Base-by-base conservation (phyloP, 1,139 yeast genomes). In the Eremothecium coryli region DNA sequence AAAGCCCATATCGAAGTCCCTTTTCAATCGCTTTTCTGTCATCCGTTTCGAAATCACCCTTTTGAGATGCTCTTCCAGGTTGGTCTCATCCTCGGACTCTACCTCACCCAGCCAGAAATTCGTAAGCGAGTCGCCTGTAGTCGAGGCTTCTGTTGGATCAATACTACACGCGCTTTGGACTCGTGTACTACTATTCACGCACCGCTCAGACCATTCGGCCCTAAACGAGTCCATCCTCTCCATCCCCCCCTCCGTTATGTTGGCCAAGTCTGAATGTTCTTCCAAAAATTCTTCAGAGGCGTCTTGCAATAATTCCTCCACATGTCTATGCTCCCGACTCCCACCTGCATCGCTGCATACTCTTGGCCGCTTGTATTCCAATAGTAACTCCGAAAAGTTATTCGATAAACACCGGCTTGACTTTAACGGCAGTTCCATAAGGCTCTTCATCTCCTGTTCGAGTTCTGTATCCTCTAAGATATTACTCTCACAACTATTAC, bases 51-150 rank as follows among this genome's bases (percentile, higher is more conserved):
- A 27, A 3, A 16, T 18, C 12, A 16, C 31, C 24, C 21, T 11
- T 5, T 27, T 25, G 22, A 23, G 23, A 10, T 23, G 17, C 12
- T 25, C 20, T 9, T 25, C 20, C 15, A 23, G 12, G 26, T 17
- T 26, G 17, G 13, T 18, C 8, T 36, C 33, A 4, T 25, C 16
- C 15, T 31, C 34, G 7, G 30, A 34, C 16, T 26, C 33, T 18
- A 37, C 38, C 14, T 51, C 58, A 36, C 58, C 53, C 23, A 54
- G 38, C 29, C 50, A 53, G 32, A 54, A 54, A 33, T 54, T 54
- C 4, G 60, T 54, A 17, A 48, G 35, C 4, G 58, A 52, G 10
- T 53, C 59, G 4, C 53, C 46, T 9, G 46, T 34, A 2, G 48
- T 37, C 2, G 54, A 42, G 3, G 48, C 45, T 1, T 36, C 41